phyloP scores from a whole-genome alignment of 805 yeast species.

The Blastobotrys peoriensis region DNA sequence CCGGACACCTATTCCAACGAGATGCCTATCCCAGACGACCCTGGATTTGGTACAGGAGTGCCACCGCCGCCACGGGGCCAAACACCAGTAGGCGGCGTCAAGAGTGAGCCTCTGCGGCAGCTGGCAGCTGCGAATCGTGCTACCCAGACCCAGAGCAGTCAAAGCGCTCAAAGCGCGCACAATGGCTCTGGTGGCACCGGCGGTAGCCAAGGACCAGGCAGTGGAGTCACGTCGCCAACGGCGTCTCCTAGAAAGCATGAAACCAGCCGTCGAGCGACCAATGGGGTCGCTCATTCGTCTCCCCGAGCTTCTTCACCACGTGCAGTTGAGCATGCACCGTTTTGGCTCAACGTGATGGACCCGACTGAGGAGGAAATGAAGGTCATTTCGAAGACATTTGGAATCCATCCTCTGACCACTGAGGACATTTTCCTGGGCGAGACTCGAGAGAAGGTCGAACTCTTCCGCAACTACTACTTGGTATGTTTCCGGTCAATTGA shows the following conservation, averaged over 20 bases:
- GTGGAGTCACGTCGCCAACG: constrained; percentile 25
- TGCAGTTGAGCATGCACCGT: constrained; percentile 43
- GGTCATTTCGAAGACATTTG: constrained; percentile 80
- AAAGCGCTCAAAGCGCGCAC: constrained; percentile 1
- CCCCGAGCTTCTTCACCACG: neutral
- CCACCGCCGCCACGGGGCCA: neutral
- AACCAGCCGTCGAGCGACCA: neutral
- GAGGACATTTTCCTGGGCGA: constrained; percentile 93
- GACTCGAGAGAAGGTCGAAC: constrained; percentile 90
- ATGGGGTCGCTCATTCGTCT: neutral
- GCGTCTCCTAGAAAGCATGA: neutral
- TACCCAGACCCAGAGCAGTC: too few relatives aligned
- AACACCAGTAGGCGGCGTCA: constrained; percentile 1
- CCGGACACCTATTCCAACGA: neutral
- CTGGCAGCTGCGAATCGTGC: constrained; percentile 3
- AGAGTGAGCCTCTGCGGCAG: constrained; percentile 1
- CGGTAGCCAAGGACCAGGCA: neutral
- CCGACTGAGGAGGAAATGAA: constrained; percentile 98
- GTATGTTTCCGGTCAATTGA: constrained; percentile 85
- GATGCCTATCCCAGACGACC: neutral
- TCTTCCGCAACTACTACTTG: constrained; percentile 84
- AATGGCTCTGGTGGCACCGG: neutral
- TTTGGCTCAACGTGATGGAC: constrained; percentile 89
- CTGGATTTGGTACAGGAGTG: constrained; percentile 4
- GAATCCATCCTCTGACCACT: constrained; percentile 92